These are phyloP conservation scores for Mrakia gelida DNA, from an alignment of 768 basidiomycete species.

Conservation along the genomic window DNA sequence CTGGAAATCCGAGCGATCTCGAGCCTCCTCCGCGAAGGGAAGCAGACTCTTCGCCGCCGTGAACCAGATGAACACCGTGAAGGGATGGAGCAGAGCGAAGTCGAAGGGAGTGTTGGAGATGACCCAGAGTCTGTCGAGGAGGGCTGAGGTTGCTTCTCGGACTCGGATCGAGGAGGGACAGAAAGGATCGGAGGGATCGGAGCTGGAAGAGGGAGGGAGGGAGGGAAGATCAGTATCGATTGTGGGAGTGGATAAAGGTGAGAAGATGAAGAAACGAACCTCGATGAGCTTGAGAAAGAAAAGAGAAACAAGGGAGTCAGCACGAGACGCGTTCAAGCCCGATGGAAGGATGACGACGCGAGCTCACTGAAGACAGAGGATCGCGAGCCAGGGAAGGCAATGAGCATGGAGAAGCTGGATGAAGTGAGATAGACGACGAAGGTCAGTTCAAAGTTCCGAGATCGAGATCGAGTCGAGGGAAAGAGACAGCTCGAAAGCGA, in stretches of 20 bases:
- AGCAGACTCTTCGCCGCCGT: neutral
- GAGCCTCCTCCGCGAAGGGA: conserved; percentile 7
- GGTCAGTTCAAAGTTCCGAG: neutral
- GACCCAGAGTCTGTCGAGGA: conserved; percentile 15
- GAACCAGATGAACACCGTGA: conserved; percentile 8
- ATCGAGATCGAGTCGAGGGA: neutral
- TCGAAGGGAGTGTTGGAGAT: conserved; percentile 17
- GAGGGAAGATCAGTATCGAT: too few relatives aligned
- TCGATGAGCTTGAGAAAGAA: neutral
- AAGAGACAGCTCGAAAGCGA: neutral
- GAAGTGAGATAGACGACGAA: neutral
- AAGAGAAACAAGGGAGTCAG: neutral
- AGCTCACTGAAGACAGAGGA: conserved; percentile 14
- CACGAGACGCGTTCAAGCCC: neutral
- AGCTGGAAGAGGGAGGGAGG: neutral
- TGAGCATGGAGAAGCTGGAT: conserved; percentile 5
- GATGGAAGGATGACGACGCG: neutral
- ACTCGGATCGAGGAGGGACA: neutral
- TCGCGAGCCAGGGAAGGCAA: neutral
- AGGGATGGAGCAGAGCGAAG: conserved; percentile 4
- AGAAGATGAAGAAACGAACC: neutral
- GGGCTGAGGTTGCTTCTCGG: conserved; percentile 10
- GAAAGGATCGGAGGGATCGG: neutral
- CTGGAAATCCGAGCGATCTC: neutral
- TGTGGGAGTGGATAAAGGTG: too few relatives aligned